Evolutionary conservation across 2,329 filamentous ascomycete species (phyloP), one percentile per base, ranked within the genome.

Genomic region (Hymenoscyphus linearis): DNA sequence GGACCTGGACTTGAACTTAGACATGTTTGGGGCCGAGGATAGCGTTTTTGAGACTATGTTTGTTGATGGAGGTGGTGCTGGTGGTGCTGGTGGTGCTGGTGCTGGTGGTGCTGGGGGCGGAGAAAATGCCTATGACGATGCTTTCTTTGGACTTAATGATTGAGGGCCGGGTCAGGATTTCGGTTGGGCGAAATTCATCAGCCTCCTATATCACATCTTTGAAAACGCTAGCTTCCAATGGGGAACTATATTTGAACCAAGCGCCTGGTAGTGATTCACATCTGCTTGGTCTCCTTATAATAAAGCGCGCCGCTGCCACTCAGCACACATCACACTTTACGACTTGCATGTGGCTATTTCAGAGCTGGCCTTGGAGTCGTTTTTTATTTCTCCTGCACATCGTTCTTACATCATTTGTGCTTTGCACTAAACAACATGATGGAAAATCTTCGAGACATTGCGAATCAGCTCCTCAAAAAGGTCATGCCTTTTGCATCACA

Each of bases 1-100:
- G 75, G 76, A 79, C 14, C 76, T 82, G 57, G 83, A 83, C 16
- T 79, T 83, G 64, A 80, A 84, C 64, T 75, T 82, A 70, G 76
- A 76, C 13, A 76, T 82, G 72, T 76, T 76, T 34, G 69, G 67
- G 22, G 69, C 62, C 16, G 67, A 68, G 13, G 67, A 70, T 18
- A 71, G 66, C 58, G 61, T 63, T 7, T 73, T 73, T 57, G 68
- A 74, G 35, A 67, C 72, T 54, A 66, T 73, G 57, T 70, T 72
- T 50, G 68, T 68, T 12, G 65, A 61, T 14, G 63, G 64, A 35
- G 68, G 69, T 37, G 65, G 62, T 31, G 59, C 61, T 31, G 61
- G 61, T 22, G 65, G 62, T 14, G n/a, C n/a, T n/a, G 65, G 59
- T 27, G 69, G 64, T 22, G 67, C 66, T 27, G 68, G 72, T n/a